A percentile compares a stretch with the other conserved stretches of the same genome.
phyloP scores from a whole-genome alignment of 2,329 filamentous ascomycete species.

The Pseudogymnoascus sp. region DNA sequence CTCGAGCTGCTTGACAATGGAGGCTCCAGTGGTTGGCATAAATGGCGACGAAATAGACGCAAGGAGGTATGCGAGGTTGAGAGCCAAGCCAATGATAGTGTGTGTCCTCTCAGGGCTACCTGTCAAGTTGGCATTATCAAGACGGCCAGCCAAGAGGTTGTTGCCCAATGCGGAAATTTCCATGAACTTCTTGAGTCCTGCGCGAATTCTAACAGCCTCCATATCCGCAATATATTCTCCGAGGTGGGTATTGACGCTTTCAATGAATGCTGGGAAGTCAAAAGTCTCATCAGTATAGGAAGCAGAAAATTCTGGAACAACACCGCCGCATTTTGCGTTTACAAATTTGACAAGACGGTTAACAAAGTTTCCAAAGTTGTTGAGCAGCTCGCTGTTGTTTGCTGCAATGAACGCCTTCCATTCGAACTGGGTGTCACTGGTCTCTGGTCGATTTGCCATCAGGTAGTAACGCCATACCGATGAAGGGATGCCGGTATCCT shows the following conservation, averaged over 20 bases:
- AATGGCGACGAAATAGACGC: conserved; percentile 74
- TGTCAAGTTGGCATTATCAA: conserved; percentile 34
- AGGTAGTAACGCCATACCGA: conserved; percentile 95
- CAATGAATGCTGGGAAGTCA: conserved; percentile 35
- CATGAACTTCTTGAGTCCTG: conserved; percentile 57
- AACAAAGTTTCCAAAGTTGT: conserved; percentile 65
- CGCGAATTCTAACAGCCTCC: conserved; percentile 63
- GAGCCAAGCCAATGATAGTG: conserved; percentile 58
- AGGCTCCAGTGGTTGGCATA: conserved; percentile 69
- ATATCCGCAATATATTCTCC: conserved; percentile 59
- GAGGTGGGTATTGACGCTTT: conserved; percentile 58
- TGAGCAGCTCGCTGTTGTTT: conserved; percentile 84
- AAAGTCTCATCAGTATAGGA: conserved; percentile 48
- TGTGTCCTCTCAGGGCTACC: conserved; percentile 31
- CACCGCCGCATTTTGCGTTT: conserved; percentile 64
- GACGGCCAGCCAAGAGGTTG: conserved; percentile 43
- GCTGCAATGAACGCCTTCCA: conserved; percentile 75
- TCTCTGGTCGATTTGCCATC: conserved; percentile 75
- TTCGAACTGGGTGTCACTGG: conserved; percentile 80
- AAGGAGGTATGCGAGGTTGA: conserved; percentile 77
- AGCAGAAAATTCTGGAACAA: conserved; percentile 54
- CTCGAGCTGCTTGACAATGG: conserved; percentile 72
- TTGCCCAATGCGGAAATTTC: conserved; percentile 58
- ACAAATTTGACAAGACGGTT: conserved; percentile 69
- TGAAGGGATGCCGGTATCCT: conserved; percentile 73